Percentiles rank a stretch among this genome's conserved stretches.
Evolutionary conservation across 352 stramenopile genomes (phyloP).

Genomic region (Phytophthora nicotianae): DNA sequence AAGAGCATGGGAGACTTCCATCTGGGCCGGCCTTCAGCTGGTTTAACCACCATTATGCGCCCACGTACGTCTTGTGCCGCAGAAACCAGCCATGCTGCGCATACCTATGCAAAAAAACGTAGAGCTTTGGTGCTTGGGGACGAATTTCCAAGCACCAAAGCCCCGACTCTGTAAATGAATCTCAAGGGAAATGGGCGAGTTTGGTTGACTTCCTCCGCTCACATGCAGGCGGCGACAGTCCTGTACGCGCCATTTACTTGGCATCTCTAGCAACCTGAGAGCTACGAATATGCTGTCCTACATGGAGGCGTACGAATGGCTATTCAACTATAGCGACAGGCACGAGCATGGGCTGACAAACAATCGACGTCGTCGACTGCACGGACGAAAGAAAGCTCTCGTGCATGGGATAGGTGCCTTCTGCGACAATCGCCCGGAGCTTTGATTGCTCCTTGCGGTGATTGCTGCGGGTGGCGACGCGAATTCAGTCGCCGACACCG

Average conservation of each 20-base stretch:
- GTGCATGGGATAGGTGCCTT: slow-evolving; percentile 20
- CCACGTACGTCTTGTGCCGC: background rate
- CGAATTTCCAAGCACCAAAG: slow-evolving; percentile 18
- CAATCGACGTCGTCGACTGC: slow-evolving; percentile 3
- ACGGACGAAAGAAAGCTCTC: background rate
- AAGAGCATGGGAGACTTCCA: slow-evolving; percentile 16
- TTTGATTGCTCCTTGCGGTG: slow-evolving; percentile 27
- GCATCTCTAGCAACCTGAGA: too few species aligned
- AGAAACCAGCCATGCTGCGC: slow-evolving; percentile 9
- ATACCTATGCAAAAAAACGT: slow-evolving; percentile 31
- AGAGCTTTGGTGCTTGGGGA: slow-evolving; percentile 17
- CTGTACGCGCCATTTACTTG: background rate
- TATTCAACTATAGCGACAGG: background rate
- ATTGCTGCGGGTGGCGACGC: slow-evolving; percentile 10
- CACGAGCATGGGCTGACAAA: too few species aligned
- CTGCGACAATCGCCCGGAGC: slow-evolving; percentile 15
- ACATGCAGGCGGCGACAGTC: background rate
- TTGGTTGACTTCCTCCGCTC: background rate
- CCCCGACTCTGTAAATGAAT: slow-evolving; percentile 16
- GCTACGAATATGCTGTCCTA: background rate
- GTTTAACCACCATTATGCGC: slow-evolving; percentile 21
- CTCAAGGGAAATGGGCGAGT: slow-evolving; percentile 10
- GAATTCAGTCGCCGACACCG: background rate
- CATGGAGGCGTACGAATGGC: background rate
- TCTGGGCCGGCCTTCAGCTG: slow-evolving; percentile 21